Base-by-base conservation (phyloP, 495 filamentous ascomycete genomes). In the Neurospora discreta region DNA sequence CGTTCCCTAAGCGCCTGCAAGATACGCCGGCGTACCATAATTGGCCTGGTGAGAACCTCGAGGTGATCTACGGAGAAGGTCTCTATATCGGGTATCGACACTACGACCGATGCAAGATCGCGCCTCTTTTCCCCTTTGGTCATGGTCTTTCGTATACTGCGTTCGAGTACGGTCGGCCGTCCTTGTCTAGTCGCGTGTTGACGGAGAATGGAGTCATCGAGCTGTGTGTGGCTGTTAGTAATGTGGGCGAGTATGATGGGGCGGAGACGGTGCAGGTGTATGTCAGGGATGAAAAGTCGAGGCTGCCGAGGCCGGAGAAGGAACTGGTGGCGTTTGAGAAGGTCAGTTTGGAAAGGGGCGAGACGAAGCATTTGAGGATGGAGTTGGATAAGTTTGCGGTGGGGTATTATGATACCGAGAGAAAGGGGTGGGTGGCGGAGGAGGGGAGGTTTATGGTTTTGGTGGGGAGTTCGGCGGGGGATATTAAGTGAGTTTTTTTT, bases 11-110 rank as follows among this genome's bases (percentile, higher is more conserved):
- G 39, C 84, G 88, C 20, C 81, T 94, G 4, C 85, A 94, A 78
- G 92, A 97, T 73, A 93, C 92, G 68, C 93, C 92, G 0, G 90
- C 91, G 0, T 96, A 90, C 78, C 85, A 92, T 77, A 95, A 94
- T 83, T 96, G 91, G 87, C 90, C 91, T 7, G 91, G 91, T 69
- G 93, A 95, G 80, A 90, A 92, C 75, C 84, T 87, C 44, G 86
- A 89, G 69, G 91, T 93, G 11, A 80, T 93, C 15, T 97, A 97
- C 79, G 93, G 92, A 70, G 93, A 97, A 77, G 92, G 92, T 60
- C 80, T 96, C 68, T 95, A 91, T 78, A 89, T 97, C 70, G 92
- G 93, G 3, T 96, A 97, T 79, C 84, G 91, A 3, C 91, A 91
- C 81, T 97, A 93, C 82, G 93, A 97, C 78, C 88, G 89, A 65